These are phyloP conservation scores for Bothriochloa decipiens DNA, from an alignment of 176 grass and related monocot species.

Conservation along the genomic window DNA sequence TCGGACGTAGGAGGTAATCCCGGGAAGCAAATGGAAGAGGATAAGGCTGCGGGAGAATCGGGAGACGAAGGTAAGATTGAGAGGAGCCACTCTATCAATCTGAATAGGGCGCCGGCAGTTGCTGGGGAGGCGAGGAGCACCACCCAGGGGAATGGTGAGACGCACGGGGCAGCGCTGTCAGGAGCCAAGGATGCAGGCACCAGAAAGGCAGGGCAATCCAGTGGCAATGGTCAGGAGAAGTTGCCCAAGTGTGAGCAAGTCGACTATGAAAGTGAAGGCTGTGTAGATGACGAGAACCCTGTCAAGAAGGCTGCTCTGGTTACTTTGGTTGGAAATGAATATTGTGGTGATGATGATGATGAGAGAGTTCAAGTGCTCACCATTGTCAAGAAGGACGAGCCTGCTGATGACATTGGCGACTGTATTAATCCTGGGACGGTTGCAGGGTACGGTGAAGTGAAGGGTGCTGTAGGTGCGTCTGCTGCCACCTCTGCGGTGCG, in stretches of 20 bases:
- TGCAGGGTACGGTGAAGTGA: conserved; percentile 30
- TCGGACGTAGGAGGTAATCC: conserved; percentile 21
- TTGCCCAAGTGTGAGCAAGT: conserved; percentile 38
- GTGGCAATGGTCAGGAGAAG: conserved; percentile 28
- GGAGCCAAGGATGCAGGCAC: not conserved
- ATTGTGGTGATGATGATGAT: not conserved
- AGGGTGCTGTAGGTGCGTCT: conserved; percentile 27
- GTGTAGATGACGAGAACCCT: conserved; percentile 5
- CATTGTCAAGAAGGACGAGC: conserved; percentile 58
- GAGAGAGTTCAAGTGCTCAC: conserved; percentile 32
- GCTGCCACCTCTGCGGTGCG: conserved; percentile 32
- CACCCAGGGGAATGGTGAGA: not conserved
- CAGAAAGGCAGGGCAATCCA: conserved; percentile 4
- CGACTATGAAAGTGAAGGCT: conserved; percentile 25
- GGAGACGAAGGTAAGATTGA: conserved; percentile 30
- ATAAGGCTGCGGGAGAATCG: conserved; percentile 2
- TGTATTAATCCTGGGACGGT: conserved; percentile 33
- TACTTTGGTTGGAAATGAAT: conserved; percentile 33
- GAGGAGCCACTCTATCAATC: conserved; percentile 56
- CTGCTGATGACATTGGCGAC: conserved; percentile 27
- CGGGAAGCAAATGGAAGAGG: conserved; percentile 24
- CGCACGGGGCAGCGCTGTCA: not conserved
- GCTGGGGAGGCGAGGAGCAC: not conserved
- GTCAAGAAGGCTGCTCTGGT: conserved; percentile 13
- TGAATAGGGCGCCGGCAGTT: conserved; percentile 50